Conservation (phyloP, 176 grass and related monocot species). For the Juncus effusus region DNA sequence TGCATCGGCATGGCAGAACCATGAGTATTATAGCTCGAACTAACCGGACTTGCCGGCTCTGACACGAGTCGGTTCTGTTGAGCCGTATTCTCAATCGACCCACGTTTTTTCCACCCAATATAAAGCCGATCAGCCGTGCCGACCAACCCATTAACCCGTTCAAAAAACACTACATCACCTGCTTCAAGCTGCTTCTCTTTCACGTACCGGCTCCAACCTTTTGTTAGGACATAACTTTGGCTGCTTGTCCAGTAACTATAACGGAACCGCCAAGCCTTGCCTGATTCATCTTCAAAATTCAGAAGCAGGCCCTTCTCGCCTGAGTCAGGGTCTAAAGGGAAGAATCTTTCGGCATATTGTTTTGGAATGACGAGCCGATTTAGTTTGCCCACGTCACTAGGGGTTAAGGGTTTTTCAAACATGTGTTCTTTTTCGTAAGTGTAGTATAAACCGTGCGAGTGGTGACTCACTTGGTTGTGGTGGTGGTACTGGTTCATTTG, state of each 20-base stretch:
- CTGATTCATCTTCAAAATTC: constrained; percentile 76
- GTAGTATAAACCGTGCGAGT: constrained; percentile 4
- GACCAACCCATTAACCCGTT: constrained; percentile 10
- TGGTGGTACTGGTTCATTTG: constrained; percentile 56
- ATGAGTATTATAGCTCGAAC: constrained; percentile 19
- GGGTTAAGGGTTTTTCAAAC: constrained; percentile 81
- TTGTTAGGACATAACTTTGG: constrained; percentile 97
- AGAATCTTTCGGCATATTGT: constrained; percentile 84
- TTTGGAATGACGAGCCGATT: constrained; percentile 93
- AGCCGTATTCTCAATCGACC: background rate
- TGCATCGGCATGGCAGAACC: background rate
- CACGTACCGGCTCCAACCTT: constrained; percentile 94
- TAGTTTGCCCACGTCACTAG: constrained; percentile 85
- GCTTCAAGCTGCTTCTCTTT: constrained; percentile 88
- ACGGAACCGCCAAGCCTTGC: constrained; percentile 75
- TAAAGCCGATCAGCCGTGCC: constrained; percentile 18
- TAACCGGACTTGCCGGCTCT: constrained; percentile 47
- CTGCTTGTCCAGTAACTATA: constrained; percentile 99
- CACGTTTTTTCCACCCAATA: constrained; percentile 30
- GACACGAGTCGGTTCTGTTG: constrained; percentile 5
- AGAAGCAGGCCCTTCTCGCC: constrained; percentile 73
- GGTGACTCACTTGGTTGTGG: constrained; percentile 23
- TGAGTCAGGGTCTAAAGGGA: constrained; percentile 58
- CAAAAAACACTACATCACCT: constrained; percentile 59
- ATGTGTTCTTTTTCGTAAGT: constrained; percentile 67